Percentiles rank a stretch among this genome's conserved stretches.
Conservation (phyloP, 768 basidiomycete species). For the Mycena vulgaris region DNA sequence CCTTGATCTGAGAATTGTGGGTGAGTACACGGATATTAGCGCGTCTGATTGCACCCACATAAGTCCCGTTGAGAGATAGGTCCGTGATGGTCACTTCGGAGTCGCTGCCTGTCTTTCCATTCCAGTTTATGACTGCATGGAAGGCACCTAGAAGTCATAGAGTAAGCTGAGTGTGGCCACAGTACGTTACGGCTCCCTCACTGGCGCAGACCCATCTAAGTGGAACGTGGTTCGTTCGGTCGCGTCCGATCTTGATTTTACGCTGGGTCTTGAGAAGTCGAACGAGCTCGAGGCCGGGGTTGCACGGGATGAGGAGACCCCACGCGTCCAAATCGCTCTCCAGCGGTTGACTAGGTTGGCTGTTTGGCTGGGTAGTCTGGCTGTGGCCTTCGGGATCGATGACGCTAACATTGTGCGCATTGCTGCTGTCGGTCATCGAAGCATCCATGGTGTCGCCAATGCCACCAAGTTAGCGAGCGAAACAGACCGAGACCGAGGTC, state of each 20-base stretch:
- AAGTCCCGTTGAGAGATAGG: conserved; percentile 30
- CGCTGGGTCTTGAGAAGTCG: conserved; percentile 10
- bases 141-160: not conserved
- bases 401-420: not conserved
- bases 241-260: conserved; percentile 17
- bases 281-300: not conserved
- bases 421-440: conserved; percentile 11
- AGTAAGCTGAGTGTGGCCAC: not conserved
- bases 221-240: not conserved
- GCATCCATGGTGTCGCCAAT: conserved; percentile 20
- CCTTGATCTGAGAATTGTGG: conserved; percentile 5
- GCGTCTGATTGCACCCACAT: not conserved
- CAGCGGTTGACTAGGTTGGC: conserved; percentile 4
- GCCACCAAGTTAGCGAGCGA: conserved; percentile 6
- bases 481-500: not conserved
- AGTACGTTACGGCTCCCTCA: not conserved
- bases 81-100: conserved; percentile 21
- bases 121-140: conserved; percentile 26
- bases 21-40: not conserved
- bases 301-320: conserved; percentile 33
- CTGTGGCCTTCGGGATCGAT: not conserved
- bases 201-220: conserved; percentile 18
- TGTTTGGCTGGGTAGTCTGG: conserved; percentile 2
- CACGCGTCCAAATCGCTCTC: not conserved
- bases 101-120: not conserved